Conservation (phyloP, 768 basidiomycete genomes). For the Suillus tomentosus region DNA sequence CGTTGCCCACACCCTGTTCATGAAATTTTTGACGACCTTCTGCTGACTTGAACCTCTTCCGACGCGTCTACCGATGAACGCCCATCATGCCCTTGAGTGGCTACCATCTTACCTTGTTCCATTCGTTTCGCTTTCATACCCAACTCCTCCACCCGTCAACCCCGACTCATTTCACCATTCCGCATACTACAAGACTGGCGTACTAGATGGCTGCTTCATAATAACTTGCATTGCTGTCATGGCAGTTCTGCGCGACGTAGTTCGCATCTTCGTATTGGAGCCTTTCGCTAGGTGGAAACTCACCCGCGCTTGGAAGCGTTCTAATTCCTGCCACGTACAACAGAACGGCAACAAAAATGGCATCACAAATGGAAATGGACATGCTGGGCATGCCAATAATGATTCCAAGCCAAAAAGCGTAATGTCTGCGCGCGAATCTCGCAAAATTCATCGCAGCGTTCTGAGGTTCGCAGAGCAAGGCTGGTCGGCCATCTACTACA, state of each 20-base stretch:
- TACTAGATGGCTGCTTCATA: constrained; percentile 76
- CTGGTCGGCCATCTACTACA: constrained; percentile 85
- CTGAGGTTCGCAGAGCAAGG: constrained; percentile 94
- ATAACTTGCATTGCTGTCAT: constrained; percentile 83
- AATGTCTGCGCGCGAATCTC: constrained; percentile 49
- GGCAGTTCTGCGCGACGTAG: constrained; percentile 81
- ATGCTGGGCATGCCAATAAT: constrained; percentile 29
- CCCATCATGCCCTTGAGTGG: constrained; percentile 37
- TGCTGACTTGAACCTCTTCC: constrained; percentile 17
- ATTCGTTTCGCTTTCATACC: constrained; percentile 77
- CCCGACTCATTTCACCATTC: constrained; percentile 77
- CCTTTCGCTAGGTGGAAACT: constrained; percentile 84
- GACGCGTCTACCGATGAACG: constrained; percentile 39
- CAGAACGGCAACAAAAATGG: constrained; percentile 34
- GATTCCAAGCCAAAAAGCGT: constrained; percentile 16
- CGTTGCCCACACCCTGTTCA: constrained; percentile 25
- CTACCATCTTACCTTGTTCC: constrained; percentile 59
- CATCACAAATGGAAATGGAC: constrained; percentile 37
- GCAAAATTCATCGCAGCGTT: constrained; percentile 68
- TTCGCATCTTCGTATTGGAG: constrained; percentile 72
- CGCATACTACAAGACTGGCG: constrained; percentile 71
- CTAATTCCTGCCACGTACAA: constrained; percentile 19
- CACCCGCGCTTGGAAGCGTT: constrained; percentile 47
- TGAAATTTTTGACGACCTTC: constrained; percentile 37
- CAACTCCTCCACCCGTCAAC: constrained; percentile 50